Percentiles rank a stretch among this genome's conserved stretches.
Evolutionary conservation across 2,329 filamentous ascomycete species (phyloP).

Genomic region (Ophiostoma fasciatum): DNA sequence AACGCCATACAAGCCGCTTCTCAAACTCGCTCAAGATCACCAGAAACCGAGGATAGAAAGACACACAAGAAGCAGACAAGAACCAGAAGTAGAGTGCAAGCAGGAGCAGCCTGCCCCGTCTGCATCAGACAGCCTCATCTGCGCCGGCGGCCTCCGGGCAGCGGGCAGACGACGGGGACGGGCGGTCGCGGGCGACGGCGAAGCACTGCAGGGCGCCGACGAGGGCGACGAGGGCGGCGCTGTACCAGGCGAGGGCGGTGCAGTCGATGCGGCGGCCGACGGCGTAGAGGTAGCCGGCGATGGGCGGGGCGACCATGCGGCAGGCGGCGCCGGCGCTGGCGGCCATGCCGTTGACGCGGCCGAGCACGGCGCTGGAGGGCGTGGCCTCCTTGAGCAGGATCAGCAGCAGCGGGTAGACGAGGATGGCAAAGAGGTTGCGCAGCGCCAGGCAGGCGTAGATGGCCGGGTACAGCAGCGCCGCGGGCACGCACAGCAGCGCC

Average conservation of each 20-base stretch:
- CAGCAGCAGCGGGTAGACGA: constrained; percentile 50
- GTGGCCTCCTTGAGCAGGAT: constrained; percentile 56
- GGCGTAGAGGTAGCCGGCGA: constrained; percentile 49
- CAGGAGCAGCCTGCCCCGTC: too few species aligned
- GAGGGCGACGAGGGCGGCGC: constrained; percentile 39
- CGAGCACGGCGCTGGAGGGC: constrained; percentile 38
- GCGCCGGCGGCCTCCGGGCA: too few species aligned
- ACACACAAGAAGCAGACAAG: too few species aligned
- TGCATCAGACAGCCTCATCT: too few species aligned
- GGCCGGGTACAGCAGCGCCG: constrained; percentile 33
- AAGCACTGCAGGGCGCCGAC: constrained; percentile 48
- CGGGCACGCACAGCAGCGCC: constrained; percentile 39
- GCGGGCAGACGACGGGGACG: too few species aligned
- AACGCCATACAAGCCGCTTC: too few species aligned
- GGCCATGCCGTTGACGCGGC: constrained; percentile 51
- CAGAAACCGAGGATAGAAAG: too few species aligned
- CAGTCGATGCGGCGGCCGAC: constrained; percentile 43
- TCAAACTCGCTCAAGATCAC: too few species aligned
- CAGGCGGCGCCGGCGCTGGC: constrained; percentile 52
- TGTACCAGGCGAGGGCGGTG: constrained; percentile 49
- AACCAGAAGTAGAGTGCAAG: too few species aligned
- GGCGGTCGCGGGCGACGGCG: constrained; percentile 28
- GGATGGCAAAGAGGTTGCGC: constrained; percentile 46
- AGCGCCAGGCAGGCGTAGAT: constrained; percentile 44
- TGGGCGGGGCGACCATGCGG: constrained; percentile 50